Evolutionary conservation across 257 asterid genomes (phyloP).

Genomic region (Oldenlandia corymbosa): DNA sequence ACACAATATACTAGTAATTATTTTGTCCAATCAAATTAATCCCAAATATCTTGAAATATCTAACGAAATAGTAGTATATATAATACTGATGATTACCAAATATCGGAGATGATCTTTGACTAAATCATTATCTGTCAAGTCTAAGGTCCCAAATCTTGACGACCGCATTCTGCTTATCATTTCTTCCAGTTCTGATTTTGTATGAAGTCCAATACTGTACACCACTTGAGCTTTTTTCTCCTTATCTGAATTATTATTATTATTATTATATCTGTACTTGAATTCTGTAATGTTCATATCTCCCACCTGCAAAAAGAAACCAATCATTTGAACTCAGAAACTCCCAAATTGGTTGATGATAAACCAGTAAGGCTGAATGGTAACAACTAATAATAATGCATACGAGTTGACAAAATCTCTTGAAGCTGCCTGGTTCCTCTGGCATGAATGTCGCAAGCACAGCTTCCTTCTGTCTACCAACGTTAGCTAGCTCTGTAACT

Average conservation of each 20-base stretch:
- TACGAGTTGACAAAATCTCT: conserved; percentile 65
- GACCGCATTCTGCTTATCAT: conserved; percentile 57
- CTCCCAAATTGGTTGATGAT: neutral
- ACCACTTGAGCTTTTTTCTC: conserved; percentile 66
- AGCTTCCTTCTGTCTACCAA: conserved; percentile 83
- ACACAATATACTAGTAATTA: neutral
- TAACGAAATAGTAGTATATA: neutral
- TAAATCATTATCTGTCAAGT: conserved; percentile 77
- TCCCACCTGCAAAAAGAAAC: conserved; percentile 71
- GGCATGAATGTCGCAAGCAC: conserved; percentile 79
- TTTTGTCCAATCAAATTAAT: neutral
- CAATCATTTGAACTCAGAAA: conserved; percentile 1
- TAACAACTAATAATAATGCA: too few species aligned
- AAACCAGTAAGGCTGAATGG: neutral
- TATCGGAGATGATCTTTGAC: conserved; percentile 93
- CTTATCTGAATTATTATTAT: too few species aligned
- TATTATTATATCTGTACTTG: conserved; percentile 73
- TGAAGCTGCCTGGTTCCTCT: conserved; percentile 78
- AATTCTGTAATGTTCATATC: conserved; percentile 82
- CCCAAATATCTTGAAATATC: too few species aligned
- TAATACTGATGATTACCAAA: conserved; percentile 43
- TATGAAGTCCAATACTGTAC: too few species aligned
- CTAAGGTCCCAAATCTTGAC: conserved; percentile 50
- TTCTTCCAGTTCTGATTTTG: conserved; percentile 59
- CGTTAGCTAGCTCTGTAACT: conserved; percentile 91